A percentile compares a stretch with the other conserved stretches of the same genome.
These are phyloP conservation scores for Magnaporthales sp. DNA, from an alignment of 2,329 filamentous ascomycete genomes.

Conservation along the genomic window DNA sequence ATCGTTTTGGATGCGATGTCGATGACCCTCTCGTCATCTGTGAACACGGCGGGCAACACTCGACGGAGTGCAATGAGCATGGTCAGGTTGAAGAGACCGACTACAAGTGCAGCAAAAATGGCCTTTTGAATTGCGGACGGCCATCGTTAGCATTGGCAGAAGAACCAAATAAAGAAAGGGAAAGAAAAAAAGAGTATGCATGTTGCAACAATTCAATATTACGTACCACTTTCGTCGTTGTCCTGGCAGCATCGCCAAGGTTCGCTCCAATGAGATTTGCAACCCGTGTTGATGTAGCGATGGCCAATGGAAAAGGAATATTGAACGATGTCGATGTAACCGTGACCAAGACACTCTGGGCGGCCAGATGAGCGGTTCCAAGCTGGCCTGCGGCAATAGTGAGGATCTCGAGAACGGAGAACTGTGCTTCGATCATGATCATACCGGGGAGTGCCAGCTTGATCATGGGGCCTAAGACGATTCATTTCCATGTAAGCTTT, in stretches of 20 bases:
- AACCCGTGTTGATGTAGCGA: constrained; percentile 61
- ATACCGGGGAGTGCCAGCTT: constrained; percentile 62
- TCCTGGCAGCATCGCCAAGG: constrained; percentile 55
- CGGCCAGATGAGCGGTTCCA: constrained; percentile 56
- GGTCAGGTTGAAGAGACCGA: constrained; percentile 54
- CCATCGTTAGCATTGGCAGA: neutral
- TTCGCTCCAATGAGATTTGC: constrained; percentile 67
- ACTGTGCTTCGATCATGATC: constrained; percentile 61
- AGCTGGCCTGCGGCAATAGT: constrained; percentile 59
- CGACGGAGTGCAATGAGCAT: constrained; percentile 48
- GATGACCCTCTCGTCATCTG: constrained; percentile 46
- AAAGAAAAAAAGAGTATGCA: neutral
- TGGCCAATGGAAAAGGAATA: constrained; percentile 63
- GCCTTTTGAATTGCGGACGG: constrained; percentile 7
- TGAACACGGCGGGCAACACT: constrained; percentile 55
- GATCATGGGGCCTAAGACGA: constrained; percentile 54
- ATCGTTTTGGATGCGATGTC: constrained; percentile 47
- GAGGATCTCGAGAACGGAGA: constrained; percentile 46
- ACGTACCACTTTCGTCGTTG: constrained; percentile 48
- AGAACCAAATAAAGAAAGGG: neutral
- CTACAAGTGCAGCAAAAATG: constrained; percentile 14
- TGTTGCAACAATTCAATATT: neutral
- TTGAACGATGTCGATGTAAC: constrained; percentile 61
- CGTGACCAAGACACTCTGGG: constrained; percentile 59
- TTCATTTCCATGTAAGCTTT: neutral